Base-by-base conservation (phyloP, 371 early-diverging fungal species). In the Mycotypha africana region DNA sequence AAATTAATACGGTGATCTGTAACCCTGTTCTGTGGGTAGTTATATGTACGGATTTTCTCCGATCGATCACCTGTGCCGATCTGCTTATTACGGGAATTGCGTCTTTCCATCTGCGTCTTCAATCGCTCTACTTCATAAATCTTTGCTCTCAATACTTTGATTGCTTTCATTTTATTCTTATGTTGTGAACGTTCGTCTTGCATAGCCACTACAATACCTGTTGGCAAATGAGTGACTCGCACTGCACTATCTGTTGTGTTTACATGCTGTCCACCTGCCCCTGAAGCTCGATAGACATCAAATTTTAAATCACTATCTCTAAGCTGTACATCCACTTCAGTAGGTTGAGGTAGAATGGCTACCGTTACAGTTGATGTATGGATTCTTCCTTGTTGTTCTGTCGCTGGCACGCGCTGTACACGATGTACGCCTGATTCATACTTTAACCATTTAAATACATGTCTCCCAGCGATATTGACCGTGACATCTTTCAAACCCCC, bases 171-270 rank as follows among this genome's bases (percentile, higher is more conserved):
- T 56, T 84, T 85, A 70, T 97, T 97, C 75, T 84, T 82, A 49
- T 89, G 88, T 51, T 95, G 94, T 8, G 92, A 93, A 35, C 95
- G 74, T 53, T 92, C 91, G 46, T 86, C 89, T 70, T 95, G 95
- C 74, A 89, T 90, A 21, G 86, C 82, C 1, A 94, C 91, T 5
- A 79, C 81, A 23, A 91, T 73, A 0, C 96, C 97, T 2, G 93
- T 90, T 7, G 96, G 92, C 19, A 95, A 51, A 71, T 97, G 97
- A 3, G 92, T 92, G 15, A 97, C 80, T 16, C 97, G 78, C 15
- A 97, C 95, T 0, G 97, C 97, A 55, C 88, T 88, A 48, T 96
- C 96, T 0, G 97, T 97, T 5, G 89, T 95, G 50, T 97, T 97
- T 21, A 97, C 96, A 57, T 94, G 92, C 67, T 92, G 92, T 3